Base-by-base conservation (phyloP, 306 rosid species). In the Benincasa hispida region DNA sequence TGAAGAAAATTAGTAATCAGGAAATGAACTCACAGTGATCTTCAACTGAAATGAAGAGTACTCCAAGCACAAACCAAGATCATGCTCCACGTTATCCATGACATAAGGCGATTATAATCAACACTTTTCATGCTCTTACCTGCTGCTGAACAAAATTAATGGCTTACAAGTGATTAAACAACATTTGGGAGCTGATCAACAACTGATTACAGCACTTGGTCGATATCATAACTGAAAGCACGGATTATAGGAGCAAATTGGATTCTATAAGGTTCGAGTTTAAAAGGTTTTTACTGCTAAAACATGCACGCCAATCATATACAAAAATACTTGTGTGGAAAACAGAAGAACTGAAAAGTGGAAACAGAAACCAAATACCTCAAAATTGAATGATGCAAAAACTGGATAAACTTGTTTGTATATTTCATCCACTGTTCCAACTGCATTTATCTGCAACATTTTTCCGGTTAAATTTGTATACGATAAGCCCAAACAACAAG, bases 381-480 rank as follows among this genome's bases (percentile, higher is more conserved):
- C 85, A 73, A 47, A 80, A 12, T 86, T 83, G 63, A 47, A 81
- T 18, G 83, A 57, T 34, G 82, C 86, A 77, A 91, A 94, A 84
- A 85, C 54, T 69, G 88, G 98, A 65, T 84, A 82, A 85, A 94
- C 98, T 73, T 88, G 86, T 80, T 94, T 88, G 83, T 91, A 94
- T 86, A 94, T 87, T 84, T 91, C 91, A 82, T 90, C 96, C 37
- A 53, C 95, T 5, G 91, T 83, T 83, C 98, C 98, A 60, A 91
- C 90, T 75, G 93, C 98, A 47, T 70, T 85, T 81, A 94, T 94
- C 98, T 94, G 89, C 88, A 85, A 51, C 21, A 74, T 30, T 53
- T 53, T 51, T 10, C 2, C 1, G 5, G 65, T 74, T 14, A 53
- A 66, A 72, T 19, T 57, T 10, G 28, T 45, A 67, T 62, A 48